Evolutionary conservation across 2,329 filamentous ascomycete genomes (phyloP).

Genomic region (Sclerotinia borealis): DNA sequence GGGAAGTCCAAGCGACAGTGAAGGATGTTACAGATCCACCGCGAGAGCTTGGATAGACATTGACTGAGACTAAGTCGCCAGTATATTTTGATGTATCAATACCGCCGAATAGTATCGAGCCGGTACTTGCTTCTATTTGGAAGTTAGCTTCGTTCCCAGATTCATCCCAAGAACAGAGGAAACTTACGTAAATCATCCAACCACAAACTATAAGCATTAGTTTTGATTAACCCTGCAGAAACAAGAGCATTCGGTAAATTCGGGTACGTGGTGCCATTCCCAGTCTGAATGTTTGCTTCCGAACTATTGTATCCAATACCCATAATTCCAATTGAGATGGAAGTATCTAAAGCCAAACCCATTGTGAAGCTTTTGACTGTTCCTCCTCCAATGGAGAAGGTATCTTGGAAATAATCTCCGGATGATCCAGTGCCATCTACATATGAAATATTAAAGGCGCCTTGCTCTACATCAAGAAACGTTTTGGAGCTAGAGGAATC

Average conservation of each 20-base stretch:
- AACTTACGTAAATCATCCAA: conserved; percentile 33
- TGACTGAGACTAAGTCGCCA: conserved; percentile 34
- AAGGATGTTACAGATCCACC: conserved; percentile 23
- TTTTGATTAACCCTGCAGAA: conserved; percentile 39
- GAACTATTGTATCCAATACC: conserved; percentile 48
- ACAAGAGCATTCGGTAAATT: conserved; percentile 33
- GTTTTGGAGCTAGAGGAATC: conserved; percentile 43
- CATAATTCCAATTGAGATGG: conserved; percentile 49
- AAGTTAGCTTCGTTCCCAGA: conserved; percentile 13
- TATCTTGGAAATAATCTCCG: conserved; percentile 54
- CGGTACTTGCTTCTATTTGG: conserved; percentile 27
- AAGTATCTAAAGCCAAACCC: conserved; percentile 45
- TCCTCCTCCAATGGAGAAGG: conserved; percentile 45
- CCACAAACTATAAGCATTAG: conserved; percentile 38
- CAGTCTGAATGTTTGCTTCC: conserved; percentile 43
- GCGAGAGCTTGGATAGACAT: conserved; percentile 25
- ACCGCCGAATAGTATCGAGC: conserved; percentile 40
- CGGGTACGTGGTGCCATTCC: conserved; percentile 36
- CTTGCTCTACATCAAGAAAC: conserved; percentile 38
- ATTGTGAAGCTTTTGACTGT: conserved; percentile 47
- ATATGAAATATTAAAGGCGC: conserved; percentile 55
- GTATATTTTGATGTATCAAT: conserved; percentile 42
- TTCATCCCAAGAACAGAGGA: background rate
- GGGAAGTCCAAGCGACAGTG: conserved; percentile 31
- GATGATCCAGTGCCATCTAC: conserved; percentile 49